phyloP scores from a whole-genome alignment of 1,284 basidiomycete genomes.

The Puccinia novopanici region DNA sequence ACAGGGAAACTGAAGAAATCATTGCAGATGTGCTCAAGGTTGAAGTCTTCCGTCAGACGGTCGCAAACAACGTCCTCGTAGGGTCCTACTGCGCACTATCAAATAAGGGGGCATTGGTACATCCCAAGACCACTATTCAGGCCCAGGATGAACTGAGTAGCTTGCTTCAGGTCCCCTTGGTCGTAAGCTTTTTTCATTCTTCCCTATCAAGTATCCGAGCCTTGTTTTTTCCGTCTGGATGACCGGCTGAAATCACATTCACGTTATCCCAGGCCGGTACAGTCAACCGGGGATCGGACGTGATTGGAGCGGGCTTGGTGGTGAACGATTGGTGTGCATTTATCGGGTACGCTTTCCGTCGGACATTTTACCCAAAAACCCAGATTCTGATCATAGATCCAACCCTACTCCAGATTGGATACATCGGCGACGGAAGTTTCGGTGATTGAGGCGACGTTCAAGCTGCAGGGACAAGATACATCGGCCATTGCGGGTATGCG shows the following conservation, averaged over 20 bases:
- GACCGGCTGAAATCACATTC: too few relatives aligned
- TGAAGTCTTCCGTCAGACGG: constrained; percentile 96
- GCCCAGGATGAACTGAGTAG: constrained; percentile 97
- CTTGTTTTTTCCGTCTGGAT: neutral
- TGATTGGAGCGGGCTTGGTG: constrained; percentile 93
- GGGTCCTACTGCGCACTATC: constrained; percentile 92
- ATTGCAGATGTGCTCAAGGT: constrained; percentile 99
- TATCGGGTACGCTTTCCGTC: constrained; percentile 65
- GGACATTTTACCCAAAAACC: constrained; percentile 39
- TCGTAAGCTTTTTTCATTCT: constrained; percentile 59
- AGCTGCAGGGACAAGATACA: constrained; percentile 81
- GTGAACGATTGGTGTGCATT: constrained; percentile 99
- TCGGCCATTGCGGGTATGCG: constrained; percentile 93
- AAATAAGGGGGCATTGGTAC: constrained; percentile 95
- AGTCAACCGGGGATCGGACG: constrained; percentile 95
- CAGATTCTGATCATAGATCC: neutral
- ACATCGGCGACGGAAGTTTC: constrained; percentile 97
- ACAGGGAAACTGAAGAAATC: constrained; percentile 98
- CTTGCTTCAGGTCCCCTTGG: constrained; percentile 88
- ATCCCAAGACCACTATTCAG: constrained; percentile 93
- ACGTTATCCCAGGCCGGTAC: constrained; percentile 70
- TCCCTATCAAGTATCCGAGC: too few relatives aligned
- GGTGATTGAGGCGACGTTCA: constrained; percentile 97
- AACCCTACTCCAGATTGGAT: constrained; percentile 65
- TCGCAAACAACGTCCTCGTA: constrained; percentile 94